Conservation (phyloP, 1,284 basidiomycete species). For the Boletus smithii region DNA sequence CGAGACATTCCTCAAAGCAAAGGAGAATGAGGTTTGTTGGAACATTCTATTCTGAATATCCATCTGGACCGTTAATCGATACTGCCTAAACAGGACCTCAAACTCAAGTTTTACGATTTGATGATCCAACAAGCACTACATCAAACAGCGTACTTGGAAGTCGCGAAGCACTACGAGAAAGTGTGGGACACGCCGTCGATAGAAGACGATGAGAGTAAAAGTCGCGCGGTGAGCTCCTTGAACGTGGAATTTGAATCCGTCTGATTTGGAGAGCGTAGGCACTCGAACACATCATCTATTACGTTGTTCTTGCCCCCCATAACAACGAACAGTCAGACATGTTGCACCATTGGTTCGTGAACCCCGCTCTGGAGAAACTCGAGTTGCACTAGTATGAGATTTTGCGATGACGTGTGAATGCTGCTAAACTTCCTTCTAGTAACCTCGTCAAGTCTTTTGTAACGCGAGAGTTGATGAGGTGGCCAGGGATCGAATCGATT, state of each 20-base stretch:
- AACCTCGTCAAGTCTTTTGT: slow-evolving; percentile 96
- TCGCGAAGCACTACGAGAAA: slow-evolving; percentile 93
- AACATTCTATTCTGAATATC: background rate
- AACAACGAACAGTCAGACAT: slow-evolving; percentile 98
- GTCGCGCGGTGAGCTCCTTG: slow-evolving; percentile 58
- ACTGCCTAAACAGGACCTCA: slow-evolving; percentile 71
- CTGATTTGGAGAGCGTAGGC: slow-evolving; percentile 49
- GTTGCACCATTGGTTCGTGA: slow-evolving; percentile 81
- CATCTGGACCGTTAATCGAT: slow-evolving; percentile 2
- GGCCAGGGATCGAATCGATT: slow-evolving; percentile 92
- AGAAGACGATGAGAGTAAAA: slow-evolving; percentile 77
- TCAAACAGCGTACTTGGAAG: slow-evolving; percentile 85
- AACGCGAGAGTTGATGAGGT: slow-evolving; percentile 94
- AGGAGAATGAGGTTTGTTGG: slow-evolving; percentile 75
- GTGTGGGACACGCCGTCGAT: slow-evolving; percentile 95
- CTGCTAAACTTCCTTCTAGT: slow-evolving; percentile 41
- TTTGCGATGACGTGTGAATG: slow-evolving; percentile 1
- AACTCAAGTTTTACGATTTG: slow-evolving; percentile 92
- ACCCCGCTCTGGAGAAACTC: slow-evolving; percentile 76
- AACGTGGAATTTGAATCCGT: slow-evolving; percentile 1
- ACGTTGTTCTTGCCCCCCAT: slow-evolving; percentile 89
- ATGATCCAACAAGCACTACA: slow-evolving; percentile 94
- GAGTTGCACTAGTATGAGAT: slow-evolving; percentile 80
- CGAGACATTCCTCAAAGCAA: slow-evolving; percentile 87
- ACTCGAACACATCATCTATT: slow-evolving; percentile 91